Evolutionary conservation across 2,329 filamentous ascomycete genomes (phyloP).

Genomic region (Rhynchosporium secalis): DNA sequence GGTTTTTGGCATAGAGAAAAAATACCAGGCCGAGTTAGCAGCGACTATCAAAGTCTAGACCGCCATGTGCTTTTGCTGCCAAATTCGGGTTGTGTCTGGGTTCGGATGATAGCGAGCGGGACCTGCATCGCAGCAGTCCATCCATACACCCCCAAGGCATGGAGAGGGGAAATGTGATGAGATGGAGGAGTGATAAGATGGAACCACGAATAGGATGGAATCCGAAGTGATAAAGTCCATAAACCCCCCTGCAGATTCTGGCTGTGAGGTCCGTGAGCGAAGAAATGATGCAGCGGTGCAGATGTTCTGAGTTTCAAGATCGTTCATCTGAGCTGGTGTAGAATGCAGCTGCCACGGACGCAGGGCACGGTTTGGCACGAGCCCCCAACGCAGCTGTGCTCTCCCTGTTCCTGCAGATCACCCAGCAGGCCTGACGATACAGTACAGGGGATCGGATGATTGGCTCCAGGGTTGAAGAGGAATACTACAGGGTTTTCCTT

Average conservation of each 20-base stretch:
- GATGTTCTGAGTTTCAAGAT: no score
- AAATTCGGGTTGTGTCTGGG: neutral
- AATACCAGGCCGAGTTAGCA: neutral
- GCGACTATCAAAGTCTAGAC: neutral
- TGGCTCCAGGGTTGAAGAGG: no score
- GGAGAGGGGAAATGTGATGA: slow-evolving; percentile 4
- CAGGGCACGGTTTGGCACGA: slow-evolving; percentile 6
- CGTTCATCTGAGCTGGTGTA: no score
- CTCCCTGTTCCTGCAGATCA: slow-evolving; percentile 1
- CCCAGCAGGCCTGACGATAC: neutral
- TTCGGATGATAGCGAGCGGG: slow-evolving; percentile 5
- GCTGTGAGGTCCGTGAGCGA: no score
- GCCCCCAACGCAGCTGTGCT: neutral
- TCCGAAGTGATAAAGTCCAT: neutral
- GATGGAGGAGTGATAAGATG: neutral
- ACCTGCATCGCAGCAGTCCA: neutral
- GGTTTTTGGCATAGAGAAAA: neutral
- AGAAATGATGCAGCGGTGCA: no score
- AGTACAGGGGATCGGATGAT: neutral
- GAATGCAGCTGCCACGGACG: slow-evolving; percentile 10
- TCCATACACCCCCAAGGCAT: neutral
- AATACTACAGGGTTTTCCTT: neutral
- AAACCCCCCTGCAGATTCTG: no score
- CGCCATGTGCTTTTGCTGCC: neutral
- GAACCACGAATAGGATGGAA: neutral